Evolutionary conservation across 352 stramenopile genomes (phyloP), one percentile per base, ranked within the genome.

Genomic region (Elongisporangium undulatum): DNA sequence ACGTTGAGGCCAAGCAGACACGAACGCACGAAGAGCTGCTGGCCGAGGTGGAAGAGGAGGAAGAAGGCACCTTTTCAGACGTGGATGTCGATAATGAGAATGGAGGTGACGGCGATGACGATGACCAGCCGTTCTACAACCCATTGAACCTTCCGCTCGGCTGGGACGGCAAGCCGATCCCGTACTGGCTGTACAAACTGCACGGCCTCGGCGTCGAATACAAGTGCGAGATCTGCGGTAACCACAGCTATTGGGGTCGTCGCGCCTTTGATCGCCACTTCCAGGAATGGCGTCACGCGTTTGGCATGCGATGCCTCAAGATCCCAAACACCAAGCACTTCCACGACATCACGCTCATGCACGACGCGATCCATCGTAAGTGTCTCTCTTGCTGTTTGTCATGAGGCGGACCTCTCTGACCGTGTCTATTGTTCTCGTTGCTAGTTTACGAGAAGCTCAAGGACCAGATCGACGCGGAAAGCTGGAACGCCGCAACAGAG

Each of bases 281-380:
- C 68, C 95, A 98, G 58, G 96, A 99, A 74, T 98, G 94, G 75
- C 94, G 95, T 26, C 97, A 99, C 72, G 89, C 94, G 6, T 96
- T 99, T 73, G 97, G 97, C 66, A 99, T 99, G 97, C 92, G 94
- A 26, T 98, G 95, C 68, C 81, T 99, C 29, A 96, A 96, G 34
- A 99, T 99, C 73, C 97, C 97, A 7, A 99, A 99, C 77, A 99
- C 96, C 16, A 99, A 99, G 66, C 97, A 99, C 68, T 99, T 99
- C 75, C 97, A 99, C 79, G 97, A 99, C 56, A 98, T 99, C 49
- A 99, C 92, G 23, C 92, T 96, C 55, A 99, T 99, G 74, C 94
- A 96, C 56, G 97, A 99, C 74, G 97, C 96, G 29, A 93, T 91
- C 51, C 77, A 87, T 50, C 52, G 80, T 92, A 79, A 60, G 79